Evolutionary conservation across 1,284 basidiomycete genomes (phyloP), one percentile per base, ranked within the genome.

Genomic region (Farysia itapuensis): DNA sequence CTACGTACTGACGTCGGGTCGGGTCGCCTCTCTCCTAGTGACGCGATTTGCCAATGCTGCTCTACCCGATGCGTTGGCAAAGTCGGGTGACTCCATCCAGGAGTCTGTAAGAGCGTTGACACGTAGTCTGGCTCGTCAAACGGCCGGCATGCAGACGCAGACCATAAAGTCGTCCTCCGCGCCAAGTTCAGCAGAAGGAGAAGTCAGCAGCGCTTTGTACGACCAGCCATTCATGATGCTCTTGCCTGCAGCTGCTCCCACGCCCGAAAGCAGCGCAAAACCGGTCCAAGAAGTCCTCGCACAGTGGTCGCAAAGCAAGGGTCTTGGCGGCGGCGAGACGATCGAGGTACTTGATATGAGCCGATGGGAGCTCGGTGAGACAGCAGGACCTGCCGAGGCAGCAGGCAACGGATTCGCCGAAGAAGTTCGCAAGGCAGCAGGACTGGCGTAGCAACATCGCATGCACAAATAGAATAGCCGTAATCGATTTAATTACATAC

Each of bases 221-320:
- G 81, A 85, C 19, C 92, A 95, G 72, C 84, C 84, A 4, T 90
- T 91, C 69, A 85, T 87, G 81, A 89, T 90, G 82, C 78, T 84
- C 32, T 48, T 72, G 24, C 48, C 67, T 24, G 30, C 60, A 4
- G 61, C 61, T 2, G 40, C 57, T 31, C 59, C 42, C 24, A 64
- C 41, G 37, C 46, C 38, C 74, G 79, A 35, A 79, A 82, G 28
- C 82, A 83, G 19, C 78, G 80, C 43, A 80, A 81, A 25, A 86
- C 90, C n/a, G 78, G 79, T 72, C 5, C 35, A 42, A 37, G 79
- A 84, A 6, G 86, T 85, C 0, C 77, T 95, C 50, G 67, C 78
- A 18, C 75, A 78, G n/a, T 95, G 90, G 90, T 82, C 84, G 4
- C 70, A 75, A 35, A 79, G 83, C 65, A 81, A 82, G 35, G 83